Percentiles rank a stretch among this genome's conserved stretches.
phyloP scores from a whole-genome alignment of 495 filamentous ascomycete species.

The Acidomyces sp. region DNA sequence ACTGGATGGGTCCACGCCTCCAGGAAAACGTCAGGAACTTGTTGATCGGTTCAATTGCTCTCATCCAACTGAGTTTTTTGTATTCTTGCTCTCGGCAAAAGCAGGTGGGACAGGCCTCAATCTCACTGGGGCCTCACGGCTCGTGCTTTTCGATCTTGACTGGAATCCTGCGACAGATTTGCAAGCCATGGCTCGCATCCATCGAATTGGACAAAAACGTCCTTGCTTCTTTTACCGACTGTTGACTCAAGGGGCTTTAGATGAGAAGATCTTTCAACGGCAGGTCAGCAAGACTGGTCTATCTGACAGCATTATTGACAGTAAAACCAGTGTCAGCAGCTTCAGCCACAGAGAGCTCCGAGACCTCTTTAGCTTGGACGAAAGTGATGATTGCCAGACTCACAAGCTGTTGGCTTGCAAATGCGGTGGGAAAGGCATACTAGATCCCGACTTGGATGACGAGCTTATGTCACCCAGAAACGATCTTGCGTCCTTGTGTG shows the following conservation, averaged over 20 bases:
- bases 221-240: conserved; percentile 64
- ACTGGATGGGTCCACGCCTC: conserved; percentile 59
- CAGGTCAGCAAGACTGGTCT: conserved; percentile 63
- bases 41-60: conserved; percentile 67
- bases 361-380: conserved; percentile 59
- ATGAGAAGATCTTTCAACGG: conserved; percentile 78
- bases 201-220: conserved; percentile 62
- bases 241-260: conserved; percentile 56
- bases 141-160: conserved; percentile 69
- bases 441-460: conserved; percentile 5
- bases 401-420: conserved; percentile 58
- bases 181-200: conserved; percentile 78
- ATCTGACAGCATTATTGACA: conserved; percentile 53
- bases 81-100: conserved; percentile 70
- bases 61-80: conserved; percentile 44
- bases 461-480: conserved; percentile 1
- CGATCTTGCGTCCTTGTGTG: conserved; percentile 13
- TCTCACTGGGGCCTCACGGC: conserved; percentile 61
- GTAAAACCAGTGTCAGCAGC: conserved; percentile 43
- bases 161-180: conserved; percentile 75
- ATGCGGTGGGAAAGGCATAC: conserved; percentile 47
- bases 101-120: conserved; percentile 66
- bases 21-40: conserved; percentile 54
- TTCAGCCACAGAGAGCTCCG: conserved; percentile 58
- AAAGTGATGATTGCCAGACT: conserved; percentile 46